Percentiles rank a stretch among this genome's conserved stretches.
Conservation (phyloP, 768 basidiomycete genomes). For the Tylopilus rubrobrunneus region DNA sequence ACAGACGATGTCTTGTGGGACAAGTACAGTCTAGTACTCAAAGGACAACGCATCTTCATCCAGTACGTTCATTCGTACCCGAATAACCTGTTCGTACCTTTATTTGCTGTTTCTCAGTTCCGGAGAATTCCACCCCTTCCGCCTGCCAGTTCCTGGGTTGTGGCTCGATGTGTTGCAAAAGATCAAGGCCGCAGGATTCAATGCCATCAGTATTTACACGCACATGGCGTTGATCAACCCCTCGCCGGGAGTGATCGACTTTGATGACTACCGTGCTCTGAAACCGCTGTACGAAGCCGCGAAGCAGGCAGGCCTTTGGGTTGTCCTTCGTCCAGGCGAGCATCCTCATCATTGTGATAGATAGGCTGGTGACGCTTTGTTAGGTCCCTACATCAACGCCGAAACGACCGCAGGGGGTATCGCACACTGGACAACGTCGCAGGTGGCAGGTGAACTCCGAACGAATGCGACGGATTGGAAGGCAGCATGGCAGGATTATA, state of each 20-base stretch:
- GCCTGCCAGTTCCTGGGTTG: conserved; percentile 71
- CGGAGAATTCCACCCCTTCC: conserved; percentile 83
- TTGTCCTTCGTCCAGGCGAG: conserved; percentile 74
- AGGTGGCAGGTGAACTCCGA: conserved; percentile 63
- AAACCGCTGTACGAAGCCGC: conserved; percentile 74
- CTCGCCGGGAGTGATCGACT: conserved; percentile 68
- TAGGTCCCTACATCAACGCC: conserved; percentile 60
- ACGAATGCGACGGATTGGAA: conserved; percentile 67
- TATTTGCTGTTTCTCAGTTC: conserved; percentile 42
- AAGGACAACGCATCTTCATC: conserved; percentile 67
- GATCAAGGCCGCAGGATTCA: conserved; percentile 76
- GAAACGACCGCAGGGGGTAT: conserved; percentile 79
- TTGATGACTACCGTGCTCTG: conserved; percentile 63
- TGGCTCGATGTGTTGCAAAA: conserved; percentile 85
- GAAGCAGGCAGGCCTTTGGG: conserved; percentile 68
- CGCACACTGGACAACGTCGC: conserved; percentile 65
- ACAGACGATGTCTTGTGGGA: conserved; percentile 52
- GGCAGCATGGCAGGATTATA: conserved; percentile 69
- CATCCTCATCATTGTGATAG: background rate
- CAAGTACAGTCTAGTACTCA: conserved; percentile 66
- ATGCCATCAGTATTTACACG: conserved; percentile 71
- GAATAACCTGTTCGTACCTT: background rate
- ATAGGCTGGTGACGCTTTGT: conserved; percentile 2
- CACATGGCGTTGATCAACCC: conserved; percentile 82
- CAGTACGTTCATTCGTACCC: conserved; percentile 45